Evolutionary conservation across 1,139 yeast genomes (phyloP).

Genomic region (Hansenula lynferdii): DNA sequence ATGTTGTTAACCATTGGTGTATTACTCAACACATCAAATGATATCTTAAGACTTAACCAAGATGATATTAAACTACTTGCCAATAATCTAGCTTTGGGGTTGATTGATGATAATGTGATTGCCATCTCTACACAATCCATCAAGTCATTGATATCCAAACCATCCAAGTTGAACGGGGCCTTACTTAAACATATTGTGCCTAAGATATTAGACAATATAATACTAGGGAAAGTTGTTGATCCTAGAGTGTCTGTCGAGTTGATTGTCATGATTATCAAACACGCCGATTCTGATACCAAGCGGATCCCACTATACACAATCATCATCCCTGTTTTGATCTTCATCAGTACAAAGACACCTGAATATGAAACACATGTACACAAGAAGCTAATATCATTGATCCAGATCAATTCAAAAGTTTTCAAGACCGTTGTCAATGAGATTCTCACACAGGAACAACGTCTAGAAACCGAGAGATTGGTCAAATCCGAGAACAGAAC

Average conservation of each 20-base stretch:
- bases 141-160: slow-evolving; percentile 8
- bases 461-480: slow-evolving; percentile 35
- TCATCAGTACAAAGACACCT: slow-evolving; percentile 12
- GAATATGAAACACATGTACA: slow-evolving; percentile 39
- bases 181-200: slow-evolving; percentile 14
- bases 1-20: slow-evolving; percentile 51
- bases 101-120: slow-evolving; percentile 17
- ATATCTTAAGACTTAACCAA: slow-evolving; percentile 35
- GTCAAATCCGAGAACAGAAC: slow-evolving; percentile 23
- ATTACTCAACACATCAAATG: slow-evolving; percentile 49
- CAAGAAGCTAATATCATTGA: slow-evolving; percentile 46
- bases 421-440: slow-evolving; percentile 50
- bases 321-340: slow-evolving; percentile 12
- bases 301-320: slow-evolving; percentile 12
- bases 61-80: slow-evolving; percentile 48
- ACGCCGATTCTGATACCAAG: slow-evolving; percentile 24
- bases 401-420: slow-evolving; percentile 41
- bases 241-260: slow-evolving; percentile 51
- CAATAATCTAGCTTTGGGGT: slow-evolving; percentile 37
- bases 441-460: slow-evolving; percentile 35
- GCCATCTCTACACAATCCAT: slow-evolving; percentile 19
- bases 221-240: slow-evolving; percentile 18
- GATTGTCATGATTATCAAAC: slow-evolving; percentile 42
- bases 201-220: slow-evolving; percentile 6
- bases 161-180: slow-evolving; percentile 3